Base-by-base conservation (phyloP, 1,139 yeast genomes). In the Yamadazyma triangularis region DNA sequence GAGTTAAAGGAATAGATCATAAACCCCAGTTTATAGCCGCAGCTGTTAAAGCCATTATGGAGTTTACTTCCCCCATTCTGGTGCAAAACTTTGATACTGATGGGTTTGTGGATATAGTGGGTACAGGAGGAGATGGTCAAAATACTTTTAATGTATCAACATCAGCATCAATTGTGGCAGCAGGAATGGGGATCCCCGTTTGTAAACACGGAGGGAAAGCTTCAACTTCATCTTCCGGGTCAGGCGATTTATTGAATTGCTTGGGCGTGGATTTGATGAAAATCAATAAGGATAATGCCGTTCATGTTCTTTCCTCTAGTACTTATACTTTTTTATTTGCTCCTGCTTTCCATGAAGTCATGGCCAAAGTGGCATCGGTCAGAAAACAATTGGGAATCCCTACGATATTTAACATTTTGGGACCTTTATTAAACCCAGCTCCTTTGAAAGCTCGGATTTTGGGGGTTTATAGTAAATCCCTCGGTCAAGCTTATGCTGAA, bases 111-210 rank as follows among this genome's bases (percentile, higher is more conserved):
- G 98, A 91, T 56, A 85, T 91, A 24, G 98, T 91, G 6, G 98
- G 98, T 2, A 91, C 98, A 0, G 98, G 98, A 18, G 98, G 98
- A 5, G 98, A 91, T 51, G 96, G 96, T 3, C 96, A 91, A 52
- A 82, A 91, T 52, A 91, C 98, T 0, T 91, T 91, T 60, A 91
- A 91, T 50, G 98, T 91, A 1, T 84, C 95, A 7, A 91, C 98
- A 0, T 86, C 96, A 1, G 70, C 96, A 1, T 96, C 96, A 0
- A 87, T 91, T 31, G 88, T 91, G 4, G 94, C 89, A 1, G 86
- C 96, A 0, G 98, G 98, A 4, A 82, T 86, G 67, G 88, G 88
- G 1, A 56, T 88, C 30, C 73, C 76, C 15, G 79, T 89, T 12
- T 86, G 95, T 54, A 89, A 73, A 50, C 98, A 91, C 53, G 98